These are phyloP conservation scores for Hydrangea macrophylla DNA, from an alignment of 148 eudicot genomes.

Conservation along the genomic window DNA sequence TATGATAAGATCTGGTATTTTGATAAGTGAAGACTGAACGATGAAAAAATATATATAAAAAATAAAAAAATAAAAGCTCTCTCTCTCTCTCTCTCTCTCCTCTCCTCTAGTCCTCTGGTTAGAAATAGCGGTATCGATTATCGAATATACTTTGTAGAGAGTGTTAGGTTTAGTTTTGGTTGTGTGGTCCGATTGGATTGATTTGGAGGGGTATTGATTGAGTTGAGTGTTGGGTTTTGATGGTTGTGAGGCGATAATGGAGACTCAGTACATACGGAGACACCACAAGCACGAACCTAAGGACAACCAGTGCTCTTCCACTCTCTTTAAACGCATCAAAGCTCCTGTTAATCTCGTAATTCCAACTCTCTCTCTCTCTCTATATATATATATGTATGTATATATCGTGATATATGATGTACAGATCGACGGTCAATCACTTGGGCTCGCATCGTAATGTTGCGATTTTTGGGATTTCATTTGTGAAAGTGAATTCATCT, in stretches of 20 bases:
- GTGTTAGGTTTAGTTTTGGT: too few species aligned
- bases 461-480: too few species aligned
- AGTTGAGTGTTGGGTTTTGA: background rate
- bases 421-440: too few species aligned
- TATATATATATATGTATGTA: conserved; percentile 1
- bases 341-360: conserved; percentile 66
- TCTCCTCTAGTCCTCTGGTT: too few species aligned
- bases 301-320: conserved; percentile 61
- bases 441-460: too few species aligned
- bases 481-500: too few species aligned
- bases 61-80: background rate
- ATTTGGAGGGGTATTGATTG: background rate
- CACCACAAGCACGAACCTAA: conserved; percentile 48
- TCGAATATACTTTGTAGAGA: too few species aligned
- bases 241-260: conserved; percentile 28
- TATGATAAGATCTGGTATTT: background rate
- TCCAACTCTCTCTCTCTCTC: background rate
- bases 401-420: too few species aligned
- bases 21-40: background rate
- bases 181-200: background rate
- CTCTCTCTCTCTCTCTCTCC: background rate
- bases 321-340: conserved; percentile 57
- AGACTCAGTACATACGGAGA: conserved; percentile 39
- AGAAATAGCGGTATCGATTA: too few species aligned
- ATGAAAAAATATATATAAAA: background rate